Base-by-base conservation (phyloP, 768 basidiomycete species). In the Rubroboletus pulcherrimus region DNA sequence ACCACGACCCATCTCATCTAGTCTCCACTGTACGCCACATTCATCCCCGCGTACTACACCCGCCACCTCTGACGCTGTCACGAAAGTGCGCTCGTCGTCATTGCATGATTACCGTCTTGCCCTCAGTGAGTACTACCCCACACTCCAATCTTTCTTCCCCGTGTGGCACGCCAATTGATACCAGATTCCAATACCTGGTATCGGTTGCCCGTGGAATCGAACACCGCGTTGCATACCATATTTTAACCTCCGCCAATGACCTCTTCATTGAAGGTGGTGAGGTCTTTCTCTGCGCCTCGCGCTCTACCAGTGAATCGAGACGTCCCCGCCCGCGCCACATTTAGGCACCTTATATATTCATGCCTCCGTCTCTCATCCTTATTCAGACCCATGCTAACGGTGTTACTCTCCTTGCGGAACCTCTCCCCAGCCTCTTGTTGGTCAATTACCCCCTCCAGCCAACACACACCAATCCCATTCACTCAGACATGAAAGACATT, bases 401-500 rank as follows among this genome's bases (percentile, higher is more conserved):
- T 68, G 55, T 63, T 59, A 34, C 58, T 51, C 34, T 54, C 54
- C 51, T 64, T 55, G 59, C 53, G 48, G 54, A 57, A 56, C 64
- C 65, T 56, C 63, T 63, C 31, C 51, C 56, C 58, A 82, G 79
- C 66, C 68, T 73, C 64, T 68, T 71, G 74, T 74, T 76, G 71
- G 76, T 75, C 74, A 66, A 74, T 72, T 67, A 66, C 63, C 69
- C 72, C 63, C 72, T 74, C 70, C 73, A 74, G 63, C 70, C 76
- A 63, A 71, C 76, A 66, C 66, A 70, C 59, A 57, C 61, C 57
- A 57, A 63, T 51, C 9, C 26, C 49, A 34, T 65, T 17, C 19
- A 54, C 54, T 47, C 61, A 77, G 77, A 78, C 73, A 92, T 92
- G 91, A 92, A 92, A 79, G 89, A 91, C 76, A 75, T 81, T 58